Percentiles rank a stretch among this genome's conserved stretches.
These are phyloP conservation scores for Candida buenavistaensis DNA, from an alignment of 1,139 yeast genomes.

Conservation along the genomic window DNA sequence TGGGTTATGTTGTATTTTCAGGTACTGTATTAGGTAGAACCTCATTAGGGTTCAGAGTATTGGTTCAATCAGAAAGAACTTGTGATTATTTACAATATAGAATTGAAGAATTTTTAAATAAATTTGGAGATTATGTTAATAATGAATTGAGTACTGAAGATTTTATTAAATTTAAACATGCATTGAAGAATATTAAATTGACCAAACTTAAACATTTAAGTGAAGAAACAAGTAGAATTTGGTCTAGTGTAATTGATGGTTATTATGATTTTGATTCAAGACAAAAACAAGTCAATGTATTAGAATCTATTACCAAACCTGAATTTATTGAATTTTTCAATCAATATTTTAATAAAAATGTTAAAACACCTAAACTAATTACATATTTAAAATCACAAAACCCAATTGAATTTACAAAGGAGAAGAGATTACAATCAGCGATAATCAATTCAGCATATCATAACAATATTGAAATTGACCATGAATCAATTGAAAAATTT, in stretches of 20 bases:
- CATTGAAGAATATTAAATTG: conserved; percentile 63
- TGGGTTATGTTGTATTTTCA: conserved; percentile 83
- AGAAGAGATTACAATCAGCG: conserved; percentile 28
- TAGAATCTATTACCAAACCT: conserved; percentile 52
- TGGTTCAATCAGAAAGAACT: conserved; percentile 83
- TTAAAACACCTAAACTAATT: conserved; percentile 49
- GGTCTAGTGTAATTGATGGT: conserved; percentile 71
- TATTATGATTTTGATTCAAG: conserved; percentile 70
- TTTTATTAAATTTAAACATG: conserved; percentile 65
- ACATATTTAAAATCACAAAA: conserved; percentile 70
- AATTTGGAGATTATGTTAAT: conserved; percentile 37
- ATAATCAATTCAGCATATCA: conserved; percentile 28
- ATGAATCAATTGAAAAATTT: conserved; percentile 28
- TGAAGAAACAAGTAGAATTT: conserved; percentile 71
- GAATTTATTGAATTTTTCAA: conserved; percentile 61
- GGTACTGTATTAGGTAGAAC: conserved; percentile 70
- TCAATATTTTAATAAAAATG: conserved; percentile 36
- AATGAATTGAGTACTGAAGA: conserved; percentile 55
- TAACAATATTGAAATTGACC: conserved; percentile 23
- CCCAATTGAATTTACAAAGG: conserved; percentile 25
- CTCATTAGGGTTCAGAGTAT: conserved; percentile 72
- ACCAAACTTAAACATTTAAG: conserved; percentile 74
- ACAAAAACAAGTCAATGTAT: conserved; percentile 55
- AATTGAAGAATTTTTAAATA: conserved; percentile 62
- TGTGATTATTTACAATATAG: conserved; percentile 75